Conservation (phyloP, 352 stramenopile species). For the Pythium coloratum region DNA sequence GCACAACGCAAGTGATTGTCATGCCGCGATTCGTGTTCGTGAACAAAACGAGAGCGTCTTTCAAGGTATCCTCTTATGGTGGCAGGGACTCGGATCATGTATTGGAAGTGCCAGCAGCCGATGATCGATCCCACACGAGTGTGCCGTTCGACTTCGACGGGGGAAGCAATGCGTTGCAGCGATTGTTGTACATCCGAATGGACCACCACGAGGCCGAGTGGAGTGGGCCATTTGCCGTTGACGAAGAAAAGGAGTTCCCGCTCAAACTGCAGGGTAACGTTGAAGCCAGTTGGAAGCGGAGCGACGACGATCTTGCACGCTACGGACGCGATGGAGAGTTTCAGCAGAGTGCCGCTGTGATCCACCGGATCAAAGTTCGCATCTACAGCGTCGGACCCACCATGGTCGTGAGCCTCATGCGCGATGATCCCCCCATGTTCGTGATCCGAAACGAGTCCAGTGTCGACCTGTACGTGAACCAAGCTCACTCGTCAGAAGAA, state of each 20-base stretch:
- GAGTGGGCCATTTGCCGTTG: conserved; percentile 78
- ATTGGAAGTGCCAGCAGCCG: conserved; percentile 47
- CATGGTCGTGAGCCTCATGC: conserved; percentile 77
- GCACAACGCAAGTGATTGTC: conserved; percentile 84
- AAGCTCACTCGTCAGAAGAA: conserved; percentile 68
- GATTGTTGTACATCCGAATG: conserved; percentile 75
- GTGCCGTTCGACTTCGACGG: conserved; percentile 75
- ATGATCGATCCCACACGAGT: conserved; percentile 19
- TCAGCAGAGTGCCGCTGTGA: conserved; percentile 39
- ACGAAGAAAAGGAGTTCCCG: conserved; percentile 87
- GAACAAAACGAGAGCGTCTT: conserved; percentile 75
- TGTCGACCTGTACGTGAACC: conserved; percentile 69
- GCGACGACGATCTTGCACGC: conserved; percentile 25
- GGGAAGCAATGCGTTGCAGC: conserved; percentile 47
- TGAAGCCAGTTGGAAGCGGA: conserved; percentile 46
- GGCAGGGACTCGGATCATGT: conserved; percentile 60
- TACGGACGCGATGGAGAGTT: conserved; percentile 46
- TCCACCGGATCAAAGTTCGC: conserved; percentile 73
- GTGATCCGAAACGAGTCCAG: conserved; percentile 84
- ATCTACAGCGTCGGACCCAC: conserved; percentile 78
- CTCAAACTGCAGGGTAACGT: conserved; percentile 71
- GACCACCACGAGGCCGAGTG: conserved; percentile 71
- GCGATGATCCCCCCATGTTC: conserved; percentile 83
- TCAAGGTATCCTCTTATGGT: conserved; percentile 75
- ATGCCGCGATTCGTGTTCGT: conserved; percentile 87